Base-by-base conservation (phyloP, 2,329 filamentous ascomycete genomes). In the Ophiostoma australiae region DNA sequence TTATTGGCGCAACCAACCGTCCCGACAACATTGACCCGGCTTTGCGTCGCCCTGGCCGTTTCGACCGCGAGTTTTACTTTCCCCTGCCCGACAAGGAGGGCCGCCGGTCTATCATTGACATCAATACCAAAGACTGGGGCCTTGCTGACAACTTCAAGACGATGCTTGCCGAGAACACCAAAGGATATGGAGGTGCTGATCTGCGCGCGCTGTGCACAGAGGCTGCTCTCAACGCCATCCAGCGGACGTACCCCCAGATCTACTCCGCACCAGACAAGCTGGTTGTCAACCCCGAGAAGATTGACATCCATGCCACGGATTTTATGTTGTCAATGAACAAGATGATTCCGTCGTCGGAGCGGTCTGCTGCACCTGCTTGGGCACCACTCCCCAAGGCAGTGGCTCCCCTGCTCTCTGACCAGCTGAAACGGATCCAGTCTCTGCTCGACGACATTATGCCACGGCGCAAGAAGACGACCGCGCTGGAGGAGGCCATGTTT, bases 1-100 rank as follows among this genome's bases (percentile, higher is more conserved):
- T 99, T 48, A 98, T 99, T 76, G 95, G 95, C 75, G 95, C 95
- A n/a, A 99, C 94, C 72, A 99, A 99, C 79, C 89, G 94, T 74
- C 94, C 95, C 0, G 94, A 98, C 80, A 97, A 95, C 69, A 94
- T 99, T 73, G 94, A 99, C 79, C 94, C 94, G 75, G 94, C 94
- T n/a, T 85, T 99, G 72, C 90, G 95, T 73, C 90, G 94, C 69
- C 94, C 95, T 27, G 96, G 95, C 63, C 91, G 95, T 69, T 99
- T 99, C 77, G 95, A 99, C 78, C 86, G 95, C 79, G 96, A 99
- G 79, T 99, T 99, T 77, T 98, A 98, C 82, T 99, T 99, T 78
- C 94, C 95, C 0, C 84, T 99, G 41, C 95, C 95, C 0, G 92
- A 94, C 75, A 84, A 89, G 4, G 88, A 91, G 55, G 93, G 89